Percentiles rank a stretch among this genome's conserved stretches.
phyloP scores from a whole-genome alignment of 2,329 filamentous ascomycete genomes.

The Teratosphaeria epicoccoides region DNA sequence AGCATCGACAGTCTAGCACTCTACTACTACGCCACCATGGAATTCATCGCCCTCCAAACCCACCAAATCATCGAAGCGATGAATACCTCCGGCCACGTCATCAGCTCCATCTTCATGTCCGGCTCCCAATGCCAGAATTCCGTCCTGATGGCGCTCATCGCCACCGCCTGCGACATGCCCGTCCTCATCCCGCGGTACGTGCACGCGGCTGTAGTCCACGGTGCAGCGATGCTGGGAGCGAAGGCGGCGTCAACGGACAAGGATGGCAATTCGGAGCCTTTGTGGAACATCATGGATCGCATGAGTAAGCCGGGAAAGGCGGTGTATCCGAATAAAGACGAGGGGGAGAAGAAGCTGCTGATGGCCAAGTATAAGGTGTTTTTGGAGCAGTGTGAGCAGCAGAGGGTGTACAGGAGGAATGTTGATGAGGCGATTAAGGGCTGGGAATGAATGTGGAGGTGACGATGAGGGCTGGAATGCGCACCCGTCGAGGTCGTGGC shows the following conservation, averaged over 20 bases:
- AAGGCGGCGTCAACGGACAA: slow-evolving; percentile 83
- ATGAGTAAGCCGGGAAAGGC: slow-evolving; percentile 90
- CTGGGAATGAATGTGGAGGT: slow-evolving; percentile 14
- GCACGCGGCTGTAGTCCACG: slow-evolving; percentile 89
- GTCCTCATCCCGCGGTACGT: slow-evolving; percentile 90
- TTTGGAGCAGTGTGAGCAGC: slow-evolving; percentile 77
- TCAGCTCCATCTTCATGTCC: slow-evolving; percentile 96
- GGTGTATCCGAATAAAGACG: slow-evolving; percentile 62
- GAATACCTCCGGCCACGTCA: slow-evolving; percentile 79
- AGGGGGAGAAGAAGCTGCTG: slow-evolving; percentile 66
- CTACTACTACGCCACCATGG: slow-evolving; percentile 91
- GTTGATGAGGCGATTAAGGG: slow-evolving; percentile 51
- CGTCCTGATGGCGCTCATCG: slow-evolving; percentile 81
- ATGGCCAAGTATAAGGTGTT: slow-evolving; percentile 93
- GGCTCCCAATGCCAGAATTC: slow-evolving; percentile 95
- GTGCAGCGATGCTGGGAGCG: slow-evolving; percentile 95
- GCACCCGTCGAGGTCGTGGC: no score
- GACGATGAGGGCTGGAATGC: no score
- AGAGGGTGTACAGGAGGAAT: slow-evolving; percentile 69
- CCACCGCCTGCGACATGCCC: slow-evolving; percentile 82
- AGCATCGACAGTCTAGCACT: slow-evolving; percentile 77
- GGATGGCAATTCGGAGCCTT: slow-evolving; percentile 67
- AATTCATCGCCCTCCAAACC: slow-evolving; percentile 96
- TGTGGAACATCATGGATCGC: slow-evolving; percentile 96
- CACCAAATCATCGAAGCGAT: slow-evolving; percentile 90